phyloP scores from a whole-genome alignment of 2,329 filamentous ascomycete genomes.

The Chaetomium sp. region DNA sequence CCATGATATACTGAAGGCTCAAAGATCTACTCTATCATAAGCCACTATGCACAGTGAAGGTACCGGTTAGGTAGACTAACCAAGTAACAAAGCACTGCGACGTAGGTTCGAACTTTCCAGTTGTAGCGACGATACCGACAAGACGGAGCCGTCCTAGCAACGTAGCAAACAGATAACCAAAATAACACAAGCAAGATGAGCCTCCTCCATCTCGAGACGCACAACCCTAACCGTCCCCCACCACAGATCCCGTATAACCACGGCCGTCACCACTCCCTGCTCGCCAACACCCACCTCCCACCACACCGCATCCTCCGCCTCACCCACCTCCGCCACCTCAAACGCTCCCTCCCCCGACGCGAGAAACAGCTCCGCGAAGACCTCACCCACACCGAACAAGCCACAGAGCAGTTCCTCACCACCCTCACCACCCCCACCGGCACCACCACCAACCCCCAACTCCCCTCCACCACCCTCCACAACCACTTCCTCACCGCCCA shows the following conservation, averaged over 20 bases:
- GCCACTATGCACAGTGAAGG: background rate
- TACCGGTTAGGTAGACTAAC: background rate
- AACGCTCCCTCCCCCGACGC: background rate
- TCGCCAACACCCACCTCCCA: background rate
- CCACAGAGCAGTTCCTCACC: background rate
- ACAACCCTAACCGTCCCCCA: slow-evolving; percentile 3
- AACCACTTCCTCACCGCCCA: background rate
- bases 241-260: background rate
- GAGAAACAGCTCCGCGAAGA: background rate
- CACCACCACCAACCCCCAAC: background rate
- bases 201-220: slow-evolving; percentile 5
- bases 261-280: too few species aligned
- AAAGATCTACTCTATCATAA: too few species aligned
- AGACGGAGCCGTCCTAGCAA: background rate
- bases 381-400: background rate
- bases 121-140: background rate
- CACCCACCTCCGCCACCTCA: background rate
- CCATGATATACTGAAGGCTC: background rate
- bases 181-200: background rate
- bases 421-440: background rate
- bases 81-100: background rate
- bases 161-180: background rate
- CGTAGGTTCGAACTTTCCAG: background rate
- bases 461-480: too few species aligned
- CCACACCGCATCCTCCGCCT: background rate